Conservation (phyloP, 2,329 filamentous ascomycete species). For the Alternaria dauci region DNA sequence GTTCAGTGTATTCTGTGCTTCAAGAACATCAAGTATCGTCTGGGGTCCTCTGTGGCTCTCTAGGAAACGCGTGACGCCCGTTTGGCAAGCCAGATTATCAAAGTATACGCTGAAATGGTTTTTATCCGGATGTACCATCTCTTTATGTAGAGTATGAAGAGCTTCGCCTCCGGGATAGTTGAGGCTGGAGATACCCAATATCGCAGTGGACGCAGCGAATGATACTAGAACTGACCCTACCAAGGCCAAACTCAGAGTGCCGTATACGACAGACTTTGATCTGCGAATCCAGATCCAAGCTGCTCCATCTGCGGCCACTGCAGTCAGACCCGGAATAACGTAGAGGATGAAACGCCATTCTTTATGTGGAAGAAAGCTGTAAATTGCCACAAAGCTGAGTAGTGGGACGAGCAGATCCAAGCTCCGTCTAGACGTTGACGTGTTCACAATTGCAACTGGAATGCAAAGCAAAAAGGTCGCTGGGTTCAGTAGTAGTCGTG, state of each 20-base stretch:
- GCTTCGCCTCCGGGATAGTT: conserved; percentile 95
- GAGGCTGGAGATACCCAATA: conserved; percentile 81
- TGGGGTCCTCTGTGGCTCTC: conserved; percentile 45
- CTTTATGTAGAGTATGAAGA: conserved; percentile 59
- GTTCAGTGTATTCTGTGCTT: conserved; percentile 25
- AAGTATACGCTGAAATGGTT: conserved; percentile 57
- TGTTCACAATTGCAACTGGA: conserved; percentile 61
- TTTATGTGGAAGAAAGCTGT: conserved; percentile 92
- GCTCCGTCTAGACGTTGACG: conserved; percentile 50
- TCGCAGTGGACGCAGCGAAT: conserved; percentile 67
- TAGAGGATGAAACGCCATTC: conserved; percentile 97
- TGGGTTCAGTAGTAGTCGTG: conserved; percentile 85
- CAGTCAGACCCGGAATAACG: conserved; percentile 80
- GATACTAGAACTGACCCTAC: conserved; percentile 67
- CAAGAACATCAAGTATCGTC: conserved; percentile 38
- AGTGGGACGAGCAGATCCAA: conserved; percentile 70
- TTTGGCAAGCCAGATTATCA: conserved; percentile 70
- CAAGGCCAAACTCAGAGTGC: conserved; percentile 64
- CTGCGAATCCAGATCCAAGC: conserved; percentile 68
- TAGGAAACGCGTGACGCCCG: conserved; percentile 68
- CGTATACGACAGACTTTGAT: conserved; percentile 67
- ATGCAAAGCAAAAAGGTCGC: conserved; percentile 64
- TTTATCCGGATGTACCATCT: conserved; percentile 23
- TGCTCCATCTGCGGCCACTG: conserved; percentile 76
- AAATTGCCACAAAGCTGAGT: conserved; percentile 76